phyloP scores from a whole-genome alignment of 2,329 filamentous ascomycete genomes.

The Scedosporium minutisporum region DNA sequence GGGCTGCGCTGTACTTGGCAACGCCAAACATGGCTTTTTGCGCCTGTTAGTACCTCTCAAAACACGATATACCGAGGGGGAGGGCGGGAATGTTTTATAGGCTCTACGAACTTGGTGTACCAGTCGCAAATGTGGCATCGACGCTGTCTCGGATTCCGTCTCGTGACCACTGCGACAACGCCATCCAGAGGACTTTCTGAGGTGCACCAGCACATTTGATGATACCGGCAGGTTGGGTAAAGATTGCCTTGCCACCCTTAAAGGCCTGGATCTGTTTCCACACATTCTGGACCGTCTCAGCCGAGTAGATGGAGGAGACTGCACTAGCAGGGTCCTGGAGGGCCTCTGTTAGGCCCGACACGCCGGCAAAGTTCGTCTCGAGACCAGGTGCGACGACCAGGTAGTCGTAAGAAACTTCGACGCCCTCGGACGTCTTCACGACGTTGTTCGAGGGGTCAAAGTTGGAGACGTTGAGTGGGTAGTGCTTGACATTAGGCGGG shows the following conservation, averaged over 20 bases:
- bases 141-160: conserved; percentile 22
- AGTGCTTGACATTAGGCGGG: conserved; percentile 23
- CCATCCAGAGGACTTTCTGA: conserved; percentile 31
- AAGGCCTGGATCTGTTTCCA: conserved; percentile 24
- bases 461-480: conserved; percentile 20
- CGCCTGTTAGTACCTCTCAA: not conserved
- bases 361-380: conserved; percentile 23
- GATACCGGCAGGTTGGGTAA: conserved; percentile 27
- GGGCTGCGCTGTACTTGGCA: conserved; percentile 25
- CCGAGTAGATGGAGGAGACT: conserved; percentile 27
- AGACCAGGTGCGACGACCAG: conserved; percentile 26
- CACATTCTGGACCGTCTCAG: conserved; percentile 23
- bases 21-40: conserved; percentile 24
- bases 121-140: conserved; percentile 24
- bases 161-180: conserved; percentile 25
- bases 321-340: conserved; percentile 21
- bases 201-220: conserved; percentile 30
- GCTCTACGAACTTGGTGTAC: conserved; percentile 7
- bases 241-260: conserved; percentile 25
- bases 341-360: conserved; percentile 24
- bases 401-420: conserved; percentile 26
- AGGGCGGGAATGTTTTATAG: conserved; percentile 5
- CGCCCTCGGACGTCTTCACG: conserved; percentile 23
- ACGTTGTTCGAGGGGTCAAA: conserved; percentile 26
- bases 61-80: not conserved